Conservation (phyloP, 192 early-diverging fungal species). For the Backusella liffmaniae region DNA sequence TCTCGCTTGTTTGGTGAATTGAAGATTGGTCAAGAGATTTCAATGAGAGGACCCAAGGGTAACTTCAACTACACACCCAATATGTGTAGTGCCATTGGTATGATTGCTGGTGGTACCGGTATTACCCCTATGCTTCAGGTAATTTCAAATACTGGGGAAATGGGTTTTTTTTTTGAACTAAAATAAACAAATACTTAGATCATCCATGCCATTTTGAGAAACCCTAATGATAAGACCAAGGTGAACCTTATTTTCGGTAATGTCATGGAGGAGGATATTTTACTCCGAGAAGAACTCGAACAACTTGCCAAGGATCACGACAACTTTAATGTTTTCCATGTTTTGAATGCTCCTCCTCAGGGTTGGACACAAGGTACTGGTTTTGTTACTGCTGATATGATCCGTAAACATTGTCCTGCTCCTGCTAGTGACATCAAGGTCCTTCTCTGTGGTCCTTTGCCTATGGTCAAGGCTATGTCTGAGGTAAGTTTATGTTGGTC, state of each 20-base stretch:
- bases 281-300: constrained; percentile 84
- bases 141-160: constrained; percentile 65
- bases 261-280: constrained; percentile 84
- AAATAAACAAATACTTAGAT: constrained; percentile 48
- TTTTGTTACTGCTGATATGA: constrained; percentile 85
- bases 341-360: constrained; percentile 77
- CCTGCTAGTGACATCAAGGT: constrained; percentile 84
- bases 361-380: constrained; percentile 84
- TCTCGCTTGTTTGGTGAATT: constrained; percentile 73
- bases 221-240: constrained; percentile 86
- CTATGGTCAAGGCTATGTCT: constrained; percentile 21
- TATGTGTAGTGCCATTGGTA: constrained; percentile 70
- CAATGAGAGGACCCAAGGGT: constrained; percentile 88
- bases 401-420: constrained; percentile 65
- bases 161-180: neutral
- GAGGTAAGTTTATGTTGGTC: constrained; percentile 6
- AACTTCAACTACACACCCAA: constrained; percentile 84
- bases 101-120: constrained; percentile 80
- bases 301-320: constrained; percentile 66
- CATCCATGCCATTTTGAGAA: constrained; percentile 79
- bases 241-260: constrained; percentile 93
- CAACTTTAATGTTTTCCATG: constrained; percentile 78
- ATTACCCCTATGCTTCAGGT: constrained; percentile 80
- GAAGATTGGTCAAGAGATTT: constrained; percentile 68
- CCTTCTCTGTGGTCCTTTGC: constrained; percentile 71